Base-by-base conservation (phyloP, 2,329 filamentous ascomycete genomes). In the Plectosphaerella plurivora region DNA sequence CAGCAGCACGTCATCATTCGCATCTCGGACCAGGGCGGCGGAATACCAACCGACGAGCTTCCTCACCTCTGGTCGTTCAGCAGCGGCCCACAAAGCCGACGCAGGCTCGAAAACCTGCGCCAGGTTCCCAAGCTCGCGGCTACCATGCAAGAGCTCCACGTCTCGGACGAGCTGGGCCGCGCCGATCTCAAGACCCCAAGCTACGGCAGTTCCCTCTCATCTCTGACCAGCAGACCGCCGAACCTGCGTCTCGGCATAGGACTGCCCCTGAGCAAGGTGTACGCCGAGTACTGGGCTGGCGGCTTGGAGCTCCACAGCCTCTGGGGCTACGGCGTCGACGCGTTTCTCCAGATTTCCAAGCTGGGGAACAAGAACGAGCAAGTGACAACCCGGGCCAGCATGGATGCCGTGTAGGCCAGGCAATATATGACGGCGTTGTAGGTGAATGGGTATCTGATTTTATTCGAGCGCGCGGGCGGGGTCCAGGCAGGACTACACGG, bases 281-380 rank as follows among this genome's bases (percentile, higher is more conserved):
- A 97, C 69, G 91, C 93, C 25, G 93, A 97, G 70, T 97, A 97
- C 69, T 99, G 94, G 94, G 94, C 94, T 3, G 94, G 94, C 22
- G 94, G 83, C 61, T 74, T 99, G 9, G 89, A 96, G 63, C 70
- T 97, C 53, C 93, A 97, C 67, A 97, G 89, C 63, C 74, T 99
- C 8, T 93, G 97, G 65, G 95, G 94, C 1, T 97, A 97, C 66
- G 94, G 94, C 14, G 91, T 95, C 7, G 94, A 99, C 73, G 92
- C 89, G 0, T 99, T 99, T 65, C 72, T 99, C 57, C 92, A 97
- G 66, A 96, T 99, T 55, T 96, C 91, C 5, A 95, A 96, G 68
- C 77, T 99, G 53, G 94, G 94, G 18, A 99, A 99, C 68, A 97
- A 96, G 77, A 97, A 97, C 65, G 94, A 99, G 74, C 91, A 96